Base-by-base conservation (phyloP, 805 yeast genomes). In the Candida xyloterini region DNA sequence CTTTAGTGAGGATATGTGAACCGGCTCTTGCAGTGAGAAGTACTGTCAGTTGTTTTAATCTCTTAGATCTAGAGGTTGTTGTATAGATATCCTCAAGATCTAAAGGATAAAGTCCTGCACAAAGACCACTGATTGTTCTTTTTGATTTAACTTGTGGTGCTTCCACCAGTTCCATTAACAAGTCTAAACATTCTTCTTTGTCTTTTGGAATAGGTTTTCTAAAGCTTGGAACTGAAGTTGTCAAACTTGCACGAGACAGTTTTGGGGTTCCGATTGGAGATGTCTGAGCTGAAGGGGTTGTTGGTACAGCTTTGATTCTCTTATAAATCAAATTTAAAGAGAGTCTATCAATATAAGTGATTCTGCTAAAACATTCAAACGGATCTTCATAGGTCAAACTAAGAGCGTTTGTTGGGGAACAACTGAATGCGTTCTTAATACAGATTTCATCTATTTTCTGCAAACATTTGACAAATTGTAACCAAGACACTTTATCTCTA, bases 1-100 rank as follows among this genome's bases (percentile, higher is more conserved):
- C 68, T 22, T 63, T 61, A 2, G 69, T 60, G 20, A 79, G 57
- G 3, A 46, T 48, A 14, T 59, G 60, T n/a, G 64, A 63, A 1
- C 79, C 67, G 1, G 73, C 62, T 5, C 55, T 56, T 1, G 38
- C 42, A 3, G 44, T 28, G 3, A 63, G 47, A 15, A 63, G 39
- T 25, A 44, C 35, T 15, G 44, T 54, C 27, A 63, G 35, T 40
- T 60, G 62, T 10, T 45, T 45, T 18, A 53, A 39, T 36, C 64
- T 45, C 15, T 40, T 51, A 2, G 48, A 29, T 40, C 45, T 52
- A 4, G 62, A 37, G 0, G 68, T 62, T 11, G 57, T 43, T 11
- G 61, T 45, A 34, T 56, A 56, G 1, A 58, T 49, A 45, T 60
- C 65, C 22, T 51, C 48, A 5, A 43, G 34, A 25, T 43, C 49